Evolutionary conservation across 1,139 yeast genomes (phyloP), one percentile per base, ranked within the genome.

Genomic region (Yamadazyma triangularis): DNA sequence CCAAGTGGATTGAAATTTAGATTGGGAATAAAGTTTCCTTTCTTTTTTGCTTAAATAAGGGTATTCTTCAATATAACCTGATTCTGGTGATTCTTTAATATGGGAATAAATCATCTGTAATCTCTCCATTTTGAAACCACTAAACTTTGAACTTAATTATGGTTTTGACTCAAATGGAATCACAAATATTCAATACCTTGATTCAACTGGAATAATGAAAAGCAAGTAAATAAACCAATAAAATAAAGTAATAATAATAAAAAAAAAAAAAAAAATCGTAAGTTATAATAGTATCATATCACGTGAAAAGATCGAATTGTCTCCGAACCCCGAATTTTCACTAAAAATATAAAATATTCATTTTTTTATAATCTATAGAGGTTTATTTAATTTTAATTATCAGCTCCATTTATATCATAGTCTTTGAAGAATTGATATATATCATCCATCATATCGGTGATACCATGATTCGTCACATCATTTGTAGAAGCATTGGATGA

Each of bases 401-500:
- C 73, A 24, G 65, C 48, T 16, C 72, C 73, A 31, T 48, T 56
- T 19, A 65, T 49, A 13, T 65, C 50, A 43, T 77, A 78, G 28
- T 56, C 57, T 42, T 68, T 68, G 45, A 79, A 60, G 39, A 71
- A 73, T 25, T 56, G 55, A 47, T 77, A 67, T 26, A 71, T 53
- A 35, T 73, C 77, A 21, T 68, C 70, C 70, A 82, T 65, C 60
- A 82, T 61, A 21, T 73, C 79, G 21, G 64, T 71, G 24, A 79
- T 76, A 5, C 88, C 84, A 39, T 73, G 73, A 24, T 48, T 48
- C 18, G 41, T 27, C 23, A 39, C 35, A 18, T 18, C 20, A 6
- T 6, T 18, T 7, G 20, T 6, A n/a, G 59, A 60, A 15, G 44
- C 41, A 16, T 24, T 25, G 13, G 42, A 37, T 7, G 42, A 27